A percentile compares a stretch with the other conserved stretches of the same genome.
phyloP scores from a whole-genome alignment of 169 alveolate genomes.

The Neospora caninum region DNA sequence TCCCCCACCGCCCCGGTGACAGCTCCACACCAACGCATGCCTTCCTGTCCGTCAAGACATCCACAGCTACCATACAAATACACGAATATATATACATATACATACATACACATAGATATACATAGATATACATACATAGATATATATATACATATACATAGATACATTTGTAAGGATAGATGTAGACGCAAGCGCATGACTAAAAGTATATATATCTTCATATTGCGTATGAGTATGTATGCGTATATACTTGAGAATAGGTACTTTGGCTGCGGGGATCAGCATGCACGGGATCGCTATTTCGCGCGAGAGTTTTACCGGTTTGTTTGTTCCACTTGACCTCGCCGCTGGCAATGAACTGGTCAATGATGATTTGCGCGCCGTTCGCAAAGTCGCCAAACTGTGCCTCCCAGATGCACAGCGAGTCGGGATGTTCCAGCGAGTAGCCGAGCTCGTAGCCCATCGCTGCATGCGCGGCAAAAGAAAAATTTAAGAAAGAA shows the following conservation, averaged over 20 bases:
- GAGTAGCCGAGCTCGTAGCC: slow-evolving; percentile 96
- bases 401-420: slow-evolving; percentile 93
- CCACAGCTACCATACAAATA: too few species aligned
- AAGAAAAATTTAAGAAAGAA: background rate
- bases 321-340: slow-evolving; percentile 93
- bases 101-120: background rate
- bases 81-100: too few species aligned
- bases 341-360: slow-evolving; percentile 93
- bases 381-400: slow-evolving; percentile 98
- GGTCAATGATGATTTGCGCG: slow-evolving; percentile 94
- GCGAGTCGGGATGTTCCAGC: slow-evolving; percentile 89
- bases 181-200: background rate
- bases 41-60: too few species aligned
- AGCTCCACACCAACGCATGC: too few species aligned
- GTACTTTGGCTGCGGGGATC: background rate
- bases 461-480: slow-evolving; percentile 70
- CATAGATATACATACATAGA: background rate
- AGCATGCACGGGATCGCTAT: background rate
- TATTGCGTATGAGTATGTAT: background rate
- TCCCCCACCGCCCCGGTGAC: too few species aligned
- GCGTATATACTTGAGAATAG: background rate
- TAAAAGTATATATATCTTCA: background rate
- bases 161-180: background rate
- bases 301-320: slow-evolving; percentile 77
- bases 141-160: background rate